Percentiles rank a stretch among this genome's conserved stretches.
Evolutionary conservation across 169 alveolate genomes (phyloP).

Genomic region (Plasmodium cynomolgi): DNA sequence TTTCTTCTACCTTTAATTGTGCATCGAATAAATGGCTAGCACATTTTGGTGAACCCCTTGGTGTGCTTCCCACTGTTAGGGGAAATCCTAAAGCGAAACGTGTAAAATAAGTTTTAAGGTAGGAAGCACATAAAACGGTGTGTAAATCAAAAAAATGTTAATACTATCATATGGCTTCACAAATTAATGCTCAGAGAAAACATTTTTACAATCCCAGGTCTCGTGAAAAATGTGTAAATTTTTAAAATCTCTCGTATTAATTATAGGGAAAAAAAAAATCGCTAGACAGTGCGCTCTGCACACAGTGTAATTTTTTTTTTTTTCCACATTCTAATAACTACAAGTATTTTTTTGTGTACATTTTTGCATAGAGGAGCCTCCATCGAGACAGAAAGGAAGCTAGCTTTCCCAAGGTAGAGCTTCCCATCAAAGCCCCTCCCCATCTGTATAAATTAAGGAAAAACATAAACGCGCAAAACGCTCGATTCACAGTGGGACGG

Average conservation of each 20-base stretch:
- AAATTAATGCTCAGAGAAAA: neutral
- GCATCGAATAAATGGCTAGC: neutral
- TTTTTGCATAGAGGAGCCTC: neutral
- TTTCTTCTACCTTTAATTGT: neutral
- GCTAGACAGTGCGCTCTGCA: constrained; percentile 56
- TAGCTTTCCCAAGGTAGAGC: neutral
- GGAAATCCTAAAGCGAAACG: neutral
- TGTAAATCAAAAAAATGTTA: neutral
- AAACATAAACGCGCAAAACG: constrained; percentile 4
- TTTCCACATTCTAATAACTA: neutral
- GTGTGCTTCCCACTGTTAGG: neutral
- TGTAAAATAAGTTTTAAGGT: neutral
- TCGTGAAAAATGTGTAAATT: neutral
- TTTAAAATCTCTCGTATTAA: neutral
- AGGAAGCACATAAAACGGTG: neutral
- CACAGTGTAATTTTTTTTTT: constrained; percentile 9
- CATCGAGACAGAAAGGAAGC: neutral
- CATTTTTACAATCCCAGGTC: neutral
- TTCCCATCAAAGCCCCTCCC: neutral
- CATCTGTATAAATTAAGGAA: constrained; percentile 6
- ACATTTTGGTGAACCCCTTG: neutral
- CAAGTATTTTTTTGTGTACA: neutral
- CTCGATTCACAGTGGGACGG: neutral
- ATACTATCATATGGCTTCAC: neutral
- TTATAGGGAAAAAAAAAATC: neutral